A percentile compares a stretch with the other conserved stretches of the same genome.
Evolutionary conservation across 768 basidiomycete genomes (phyloP).

Genomic region (Crucibulum laeve): DNA sequence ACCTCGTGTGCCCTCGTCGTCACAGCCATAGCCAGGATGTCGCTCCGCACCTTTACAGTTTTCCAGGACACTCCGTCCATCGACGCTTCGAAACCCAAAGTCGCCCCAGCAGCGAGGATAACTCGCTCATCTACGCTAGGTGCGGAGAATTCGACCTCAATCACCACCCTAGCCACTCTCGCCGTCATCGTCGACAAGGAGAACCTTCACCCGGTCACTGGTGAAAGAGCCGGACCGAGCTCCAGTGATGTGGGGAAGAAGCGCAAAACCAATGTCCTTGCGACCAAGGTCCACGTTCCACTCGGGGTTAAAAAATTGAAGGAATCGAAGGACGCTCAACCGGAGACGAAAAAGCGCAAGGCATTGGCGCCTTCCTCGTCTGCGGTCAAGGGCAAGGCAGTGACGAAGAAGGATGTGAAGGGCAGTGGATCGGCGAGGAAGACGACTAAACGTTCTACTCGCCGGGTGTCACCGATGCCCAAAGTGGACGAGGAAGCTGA

Average conservation of each 20-base stretch:
- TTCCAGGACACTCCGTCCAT: slow-evolving; percentile 52
- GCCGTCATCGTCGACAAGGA: slow-evolving; percentile 56
- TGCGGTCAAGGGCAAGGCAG: slow-evolving; percentile 23
- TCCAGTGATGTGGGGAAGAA: slow-evolving; percentile 45
- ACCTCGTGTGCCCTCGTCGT: slow-evolving; percentile 20
- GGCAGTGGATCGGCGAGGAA: slow-evolving; percentile 27
- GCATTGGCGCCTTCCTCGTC: slow-evolving; percentile 28
- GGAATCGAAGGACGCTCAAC: slow-evolving; percentile 36
- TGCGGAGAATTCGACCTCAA: slow-evolving; percentile 10
- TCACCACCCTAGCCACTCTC: background rate
- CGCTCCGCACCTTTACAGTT: slow-evolving; percentile 56
- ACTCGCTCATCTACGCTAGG: slow-evolving; percentile 26
- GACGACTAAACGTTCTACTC: slow-evolving; percentile 30
- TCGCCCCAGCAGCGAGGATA: slow-evolving; percentile 20
- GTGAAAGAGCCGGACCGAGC: slow-evolving; percentile 46
- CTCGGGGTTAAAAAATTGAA: slow-evolving; percentile 39
- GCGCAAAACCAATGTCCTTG: slow-evolving; percentile 57
- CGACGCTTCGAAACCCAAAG: slow-evolving; percentile 26
- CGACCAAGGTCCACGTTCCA: slow-evolving; percentile 43
- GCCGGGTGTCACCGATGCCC: slow-evolving; percentile 57
- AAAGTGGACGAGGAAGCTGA: slow-evolving; percentile 50
- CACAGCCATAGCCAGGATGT: slow-evolving; percentile 33
- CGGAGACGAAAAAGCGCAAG: slow-evolving; percentile 62
- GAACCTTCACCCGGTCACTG: slow-evolving; percentile 73
- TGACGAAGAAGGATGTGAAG: slow-evolving; percentile 34